Evolutionary conservation across 805 yeast genomes (phyloP), one percentile per base, ranked within the genome.

Genomic region (Metschnikowia bowlesiae): DNA sequence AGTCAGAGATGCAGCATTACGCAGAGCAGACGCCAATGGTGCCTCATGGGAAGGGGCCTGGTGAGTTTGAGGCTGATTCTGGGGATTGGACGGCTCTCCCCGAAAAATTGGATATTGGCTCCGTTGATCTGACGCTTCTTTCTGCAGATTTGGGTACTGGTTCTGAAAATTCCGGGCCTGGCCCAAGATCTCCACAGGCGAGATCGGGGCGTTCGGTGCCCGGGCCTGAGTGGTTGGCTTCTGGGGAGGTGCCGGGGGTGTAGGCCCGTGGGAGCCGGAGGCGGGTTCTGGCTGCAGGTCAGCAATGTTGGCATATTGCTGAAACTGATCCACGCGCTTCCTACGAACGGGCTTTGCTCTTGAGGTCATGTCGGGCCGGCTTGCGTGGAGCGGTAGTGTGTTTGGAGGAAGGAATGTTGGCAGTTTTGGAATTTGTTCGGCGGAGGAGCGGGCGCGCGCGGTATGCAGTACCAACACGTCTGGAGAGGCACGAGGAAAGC

Each of bases 301-400:
- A 6, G 37, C 45, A n/a, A 35, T 28, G 30, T 7, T 48, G 48
- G 43, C 47, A 39, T 54, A 54, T 45, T 54, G 56, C 48, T 54
- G 58, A 39, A 53, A 54, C 47, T 55, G 57, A 13, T 47, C 56
- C n/a, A 56, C 49, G 18, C 58, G 51, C 39, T 51, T 55, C 28
- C 54, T 46, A 30, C 48, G 44, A 22, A 48, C 39, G 42, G 51
- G 39, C 35, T 48, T 51, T 29, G 49, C 33, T 53, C 56, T 52
- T 41, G 52, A 29, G 31, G 47, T 53, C 57, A 54, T 54, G 38
- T 14, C 26, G 48, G 18, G 37, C 38, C 42, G 32, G 16, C 8
- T 30, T 11, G 30, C 26, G 45, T 34, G 40, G 32, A 28, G 49
- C 31, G 37, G 43, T 26, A 41, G 29, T 14, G 33, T 45, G 31